A percentile compares a stretch with the other conserved stretches of the same genome.
These are phyloP conservation scores for Zarea fungicola DNA, from an alignment of 2,329 filamentous ascomycete species.

Conservation along the genomic window DNA sequence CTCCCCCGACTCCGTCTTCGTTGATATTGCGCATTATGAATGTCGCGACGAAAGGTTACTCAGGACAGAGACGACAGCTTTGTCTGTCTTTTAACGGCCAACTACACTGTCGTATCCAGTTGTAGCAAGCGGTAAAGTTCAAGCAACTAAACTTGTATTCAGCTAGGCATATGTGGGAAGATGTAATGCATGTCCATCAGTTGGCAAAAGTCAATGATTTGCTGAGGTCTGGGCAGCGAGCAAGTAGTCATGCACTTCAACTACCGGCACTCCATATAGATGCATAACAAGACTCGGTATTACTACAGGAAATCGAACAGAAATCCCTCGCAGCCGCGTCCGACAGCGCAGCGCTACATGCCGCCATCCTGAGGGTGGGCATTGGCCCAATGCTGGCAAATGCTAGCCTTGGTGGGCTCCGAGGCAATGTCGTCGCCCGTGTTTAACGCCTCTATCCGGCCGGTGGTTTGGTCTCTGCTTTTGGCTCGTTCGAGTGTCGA, in stretches of 20 bases:
- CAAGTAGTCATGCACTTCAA: neutral
- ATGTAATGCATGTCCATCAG: neutral
- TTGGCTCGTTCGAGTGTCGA: no score
- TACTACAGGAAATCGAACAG: constrained; percentile 6
- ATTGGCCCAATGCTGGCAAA: no score
- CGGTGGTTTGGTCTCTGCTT: no score
- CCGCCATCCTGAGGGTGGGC: no score
- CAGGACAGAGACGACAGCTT: neutral
- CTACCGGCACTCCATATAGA: constrained; percentile 6
- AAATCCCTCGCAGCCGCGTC: neutral
- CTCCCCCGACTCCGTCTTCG: constrained; percentile 17
- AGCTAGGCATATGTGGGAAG: constrained; percentile 1
- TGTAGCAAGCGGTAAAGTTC: constrained; percentile 2
- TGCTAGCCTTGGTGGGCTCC: no score
- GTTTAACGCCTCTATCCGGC: no score
- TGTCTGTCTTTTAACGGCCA: neutral
- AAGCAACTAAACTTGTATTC: neutral
- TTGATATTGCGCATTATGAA: constrained; percentile 21
- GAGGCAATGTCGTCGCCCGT: no score
- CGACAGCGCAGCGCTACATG: no score
- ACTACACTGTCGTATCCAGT: neutral
- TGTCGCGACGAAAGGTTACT: constrained; percentile 6
- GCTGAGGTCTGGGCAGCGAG: no score
- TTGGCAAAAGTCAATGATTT: neutral
- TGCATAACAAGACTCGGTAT: neutral